A percentile compares a stretch with the other conserved stretches of the same genome.
These are phyloP conservation scores for Amanita phalloides DNA, from an alignment of 768 basidiomycete genomes.

Conservation along the genomic window DNA sequence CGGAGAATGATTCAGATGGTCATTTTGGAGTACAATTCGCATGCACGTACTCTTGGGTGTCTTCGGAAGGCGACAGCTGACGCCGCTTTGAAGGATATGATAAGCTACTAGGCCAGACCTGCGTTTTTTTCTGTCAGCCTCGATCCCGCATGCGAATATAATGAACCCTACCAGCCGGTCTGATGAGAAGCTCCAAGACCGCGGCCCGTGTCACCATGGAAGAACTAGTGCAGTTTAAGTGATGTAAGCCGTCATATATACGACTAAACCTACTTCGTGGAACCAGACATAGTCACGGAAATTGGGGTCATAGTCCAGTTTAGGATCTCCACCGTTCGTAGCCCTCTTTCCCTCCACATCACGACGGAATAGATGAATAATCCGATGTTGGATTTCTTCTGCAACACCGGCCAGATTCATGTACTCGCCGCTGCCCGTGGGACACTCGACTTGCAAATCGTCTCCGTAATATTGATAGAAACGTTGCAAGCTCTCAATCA, in stretches of 20 bases:
- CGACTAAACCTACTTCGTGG: constrained; percentile 56
- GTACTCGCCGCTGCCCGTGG: constrained; percentile 92
- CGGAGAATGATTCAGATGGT: background rate
- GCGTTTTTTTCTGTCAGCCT: background rate
- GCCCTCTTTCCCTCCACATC: constrained; percentile 82
- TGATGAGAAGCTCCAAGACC: constrained; percentile 98
- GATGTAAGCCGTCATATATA: background rate
- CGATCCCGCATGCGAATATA: background rate
- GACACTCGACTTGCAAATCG: constrained; percentile 85
- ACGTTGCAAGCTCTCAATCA: constrained; percentile 92
- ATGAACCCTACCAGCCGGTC: constrained; percentile 73
- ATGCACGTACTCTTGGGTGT: constrained; percentile 78
- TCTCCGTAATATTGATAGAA: constrained; percentile 98
- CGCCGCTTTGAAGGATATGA: constrained; percentile 85
- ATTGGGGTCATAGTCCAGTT: constrained; percentile 84
- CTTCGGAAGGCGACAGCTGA: constrained; percentile 81
- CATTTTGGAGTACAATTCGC: background rate
- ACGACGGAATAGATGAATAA: constrained; percentile 96
- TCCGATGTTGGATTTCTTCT: constrained; percentile 97
- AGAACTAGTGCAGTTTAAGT: constrained; percentile 47
- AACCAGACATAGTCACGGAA: constrained; percentile 97
- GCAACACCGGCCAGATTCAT: constrained; percentile 93
- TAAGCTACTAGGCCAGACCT: constrained; percentile 88
- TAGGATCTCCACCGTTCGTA: constrained; percentile 82
- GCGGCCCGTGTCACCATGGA: constrained; percentile 87